These are phyloP conservation scores for Fusarium secorum DNA, from an alignment of 2,329 filamentous ascomycete species.

Conservation along the genomic window DNA sequence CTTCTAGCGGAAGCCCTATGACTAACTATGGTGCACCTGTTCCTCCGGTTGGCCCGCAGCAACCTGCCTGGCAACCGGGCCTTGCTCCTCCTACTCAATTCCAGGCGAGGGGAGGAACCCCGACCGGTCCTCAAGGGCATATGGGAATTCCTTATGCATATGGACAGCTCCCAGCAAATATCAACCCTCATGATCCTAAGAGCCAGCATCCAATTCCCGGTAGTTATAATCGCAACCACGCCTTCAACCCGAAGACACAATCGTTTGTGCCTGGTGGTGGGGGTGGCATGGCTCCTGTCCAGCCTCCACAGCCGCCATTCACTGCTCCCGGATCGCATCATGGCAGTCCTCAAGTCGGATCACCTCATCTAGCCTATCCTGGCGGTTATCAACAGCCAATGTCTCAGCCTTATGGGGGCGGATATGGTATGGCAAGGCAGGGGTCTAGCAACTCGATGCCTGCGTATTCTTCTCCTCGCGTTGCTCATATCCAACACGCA, in stretches of 20 bases:
- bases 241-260: conserved; percentile 94
- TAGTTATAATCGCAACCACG: conserved; percentile 78
- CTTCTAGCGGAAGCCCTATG: conserved; percentile 47
- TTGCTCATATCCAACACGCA: conserved; percentile 50
- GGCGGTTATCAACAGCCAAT: conserved; percentile 57
- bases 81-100: conserved; percentile 46
- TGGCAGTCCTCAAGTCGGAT: conserved; percentile 61
- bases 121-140: conserved; percentile 43
- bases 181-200: conserved; percentile 74
- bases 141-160: conserved; percentile 71
- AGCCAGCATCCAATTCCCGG: conserved; percentile 84
- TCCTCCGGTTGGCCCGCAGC: conserved; percentile 42
- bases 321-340: conserved; percentile 59
- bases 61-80: conserved; percentile 50
- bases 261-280: conserved; percentile 76
- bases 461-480: conserved; percentile 55
- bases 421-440: conserved; percentile 65
- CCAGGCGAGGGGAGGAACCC: conserved; percentile 43
- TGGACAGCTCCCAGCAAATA: conserved; percentile 77
- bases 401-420: conserved; percentile 56
- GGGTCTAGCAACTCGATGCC: conserved; percentile 63
- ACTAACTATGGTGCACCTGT: conserved; percentile 48
- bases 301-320: conserved; percentile 57
- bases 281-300: conserved; percentile 58
- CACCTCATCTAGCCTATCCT: conserved; percentile 59